A percentile compares a stretch with the other conserved stretches of the same genome.
phyloP scores from a whole-genome alignment of 2,329 filamentous ascomycete species.

The Myriangium duriaei region DNA sequence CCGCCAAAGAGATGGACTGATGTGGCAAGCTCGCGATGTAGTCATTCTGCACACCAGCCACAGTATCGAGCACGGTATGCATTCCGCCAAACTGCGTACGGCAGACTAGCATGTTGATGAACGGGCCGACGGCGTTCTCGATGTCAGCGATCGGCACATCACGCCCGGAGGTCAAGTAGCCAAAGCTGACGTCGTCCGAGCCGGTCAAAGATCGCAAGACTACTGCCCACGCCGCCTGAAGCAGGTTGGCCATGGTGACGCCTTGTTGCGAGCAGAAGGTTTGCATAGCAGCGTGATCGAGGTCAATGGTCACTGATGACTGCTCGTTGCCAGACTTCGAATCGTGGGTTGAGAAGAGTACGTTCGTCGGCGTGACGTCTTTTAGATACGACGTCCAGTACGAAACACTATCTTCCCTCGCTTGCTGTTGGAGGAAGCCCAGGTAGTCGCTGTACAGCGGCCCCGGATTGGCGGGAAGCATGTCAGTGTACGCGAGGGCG shows the following conservation, averaged over 20 bases:
- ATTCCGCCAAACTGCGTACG: too few species aligned
- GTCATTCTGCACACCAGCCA: not conserved
- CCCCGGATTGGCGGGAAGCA: not conserved
- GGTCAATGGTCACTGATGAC: not conserved
- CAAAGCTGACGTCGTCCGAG: not conserved
- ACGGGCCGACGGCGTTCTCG: not conserved
- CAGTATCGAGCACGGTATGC: not conserved
- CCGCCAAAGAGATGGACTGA: not conserved
- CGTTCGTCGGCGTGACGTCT: not conserved
- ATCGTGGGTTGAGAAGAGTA: not conserved
- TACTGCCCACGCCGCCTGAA: slow-evolving; percentile 1
- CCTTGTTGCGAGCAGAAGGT: too few species aligned
- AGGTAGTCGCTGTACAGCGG: not conserved
- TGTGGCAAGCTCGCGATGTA: not conserved
- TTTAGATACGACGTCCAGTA: not conserved
- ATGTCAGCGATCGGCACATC: not conserved
- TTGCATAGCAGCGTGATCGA: too few species aligned
- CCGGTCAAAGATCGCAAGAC: not conserved
- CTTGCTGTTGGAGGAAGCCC: not conserved
- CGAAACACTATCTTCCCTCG: not conserved
- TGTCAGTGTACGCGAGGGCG: not conserved
- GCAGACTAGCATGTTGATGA: not conserved
- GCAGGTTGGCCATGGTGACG: not conserved
- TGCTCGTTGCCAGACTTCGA: not conserved
- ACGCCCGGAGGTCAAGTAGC: not conserved